phyloP scores from a whole-genome alignment of 1,284 basidiomycete genomes.

The Ustilago shanxiensis region DNA sequence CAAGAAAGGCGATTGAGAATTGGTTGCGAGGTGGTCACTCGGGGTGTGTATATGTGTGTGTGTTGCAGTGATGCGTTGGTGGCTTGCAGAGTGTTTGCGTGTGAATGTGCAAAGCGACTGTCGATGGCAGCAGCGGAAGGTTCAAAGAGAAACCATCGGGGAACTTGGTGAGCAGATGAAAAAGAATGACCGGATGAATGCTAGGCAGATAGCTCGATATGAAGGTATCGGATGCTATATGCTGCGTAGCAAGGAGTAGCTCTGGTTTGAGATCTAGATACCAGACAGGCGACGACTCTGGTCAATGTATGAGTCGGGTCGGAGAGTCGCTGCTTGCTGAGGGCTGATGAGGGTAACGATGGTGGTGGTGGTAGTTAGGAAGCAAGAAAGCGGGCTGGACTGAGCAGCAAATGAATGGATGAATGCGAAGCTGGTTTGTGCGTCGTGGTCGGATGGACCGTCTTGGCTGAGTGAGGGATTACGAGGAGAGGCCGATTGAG shows the following conservation, averaged over 20 bases:
- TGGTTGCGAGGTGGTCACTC: no score
- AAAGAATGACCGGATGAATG: not conserved
- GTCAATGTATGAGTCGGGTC: no score
- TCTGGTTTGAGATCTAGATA: no score
- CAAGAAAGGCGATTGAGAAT: conserved; percentile 14
- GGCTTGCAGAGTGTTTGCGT: not conserved
- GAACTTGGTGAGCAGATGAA: not conserved
- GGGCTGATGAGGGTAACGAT: not conserved
- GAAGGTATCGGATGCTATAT: not conserved
- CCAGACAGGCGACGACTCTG: no score
- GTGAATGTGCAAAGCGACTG: not conserved
- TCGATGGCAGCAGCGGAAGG: not conserved
- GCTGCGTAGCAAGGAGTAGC: no score
- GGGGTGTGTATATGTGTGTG: not conserved
- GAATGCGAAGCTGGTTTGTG: not conserved
- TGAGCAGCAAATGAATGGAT: not conserved
- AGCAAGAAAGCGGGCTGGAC: not conserved
- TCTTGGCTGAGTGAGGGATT: not conserved
- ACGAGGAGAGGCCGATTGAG: not conserved
- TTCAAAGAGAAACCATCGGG: conserved; percentile 22
- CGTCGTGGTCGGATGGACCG: not conserved
- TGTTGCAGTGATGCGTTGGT: not conserved
- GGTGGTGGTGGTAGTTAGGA: not conserved
- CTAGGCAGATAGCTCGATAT: not conserved
- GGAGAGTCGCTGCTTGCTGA: no score